These are phyloP conservation scores for Gonium pectorale DNA, from an alignment of 139 green algal genomes.

Conservation along the genomic window DNA sequence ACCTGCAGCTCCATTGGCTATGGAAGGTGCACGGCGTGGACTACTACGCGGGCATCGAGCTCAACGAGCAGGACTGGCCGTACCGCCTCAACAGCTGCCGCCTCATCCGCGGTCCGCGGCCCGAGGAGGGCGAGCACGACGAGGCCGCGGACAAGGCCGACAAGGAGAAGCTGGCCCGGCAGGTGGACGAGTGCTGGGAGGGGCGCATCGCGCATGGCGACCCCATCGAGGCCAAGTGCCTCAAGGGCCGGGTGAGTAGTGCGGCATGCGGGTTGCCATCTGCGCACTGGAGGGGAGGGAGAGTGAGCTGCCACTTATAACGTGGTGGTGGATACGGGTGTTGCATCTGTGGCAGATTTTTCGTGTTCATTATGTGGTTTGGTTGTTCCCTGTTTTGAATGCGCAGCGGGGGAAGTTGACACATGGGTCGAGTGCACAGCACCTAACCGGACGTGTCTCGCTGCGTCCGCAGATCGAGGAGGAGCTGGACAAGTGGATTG, in stretches of 20 bases:
- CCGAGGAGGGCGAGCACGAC: constrained; percentile 41
- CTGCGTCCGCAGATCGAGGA: constrained; percentile 65
- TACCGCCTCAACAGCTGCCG: constrained; percentile 38
- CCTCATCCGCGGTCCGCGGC: constrained; percentile 37
- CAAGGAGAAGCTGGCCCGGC: constrained; percentile 42
- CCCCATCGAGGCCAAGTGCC: constrained; percentile 67
- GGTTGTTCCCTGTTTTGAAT: too few relatives aligned
- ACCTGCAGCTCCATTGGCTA: constrained; percentile 90
- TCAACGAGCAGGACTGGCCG: constrained; percentile 38
- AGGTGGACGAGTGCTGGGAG: constrained; percentile 71
- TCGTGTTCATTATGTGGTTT: too few relatives aligned
- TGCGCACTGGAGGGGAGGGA: too few relatives aligned
- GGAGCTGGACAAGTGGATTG: constrained; percentile 73
- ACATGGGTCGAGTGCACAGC: too few relatives aligned
- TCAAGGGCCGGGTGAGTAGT: constrained; percentile 61
- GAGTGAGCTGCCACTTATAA: too few relatives aligned
- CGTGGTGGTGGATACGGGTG: too few relatives aligned
- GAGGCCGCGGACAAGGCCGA: constrained; percentile 32
- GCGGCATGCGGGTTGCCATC: too few relatives aligned
- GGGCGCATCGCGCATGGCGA: constrained; percentile 64
- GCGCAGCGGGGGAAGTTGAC: too few relatives aligned
- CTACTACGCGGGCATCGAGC: constrained; percentile 83
- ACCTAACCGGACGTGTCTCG: too few relatives aligned
- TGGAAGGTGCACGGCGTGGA: constrained; percentile 93
- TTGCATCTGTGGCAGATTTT: too few relatives aligned